Conservation (phyloP, 2,329 filamentous ascomycete species). For the Botrytis elliptica region DNA sequence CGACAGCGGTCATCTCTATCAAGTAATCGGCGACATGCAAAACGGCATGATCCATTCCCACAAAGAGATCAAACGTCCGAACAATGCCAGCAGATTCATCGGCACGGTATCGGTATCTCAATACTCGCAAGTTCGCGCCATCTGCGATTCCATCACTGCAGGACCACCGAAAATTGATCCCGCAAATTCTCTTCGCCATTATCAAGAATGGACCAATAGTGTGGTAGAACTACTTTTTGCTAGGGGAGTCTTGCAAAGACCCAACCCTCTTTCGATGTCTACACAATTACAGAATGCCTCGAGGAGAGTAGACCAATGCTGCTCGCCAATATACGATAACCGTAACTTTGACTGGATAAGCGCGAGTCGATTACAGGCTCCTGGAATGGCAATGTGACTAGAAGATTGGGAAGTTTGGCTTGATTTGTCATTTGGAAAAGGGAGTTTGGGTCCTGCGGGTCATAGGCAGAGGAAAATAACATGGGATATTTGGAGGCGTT, state of each 20-base stretch:
- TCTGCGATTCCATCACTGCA: slow-evolving; percentile 19
- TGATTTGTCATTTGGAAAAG: not conserved
- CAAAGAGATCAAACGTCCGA: slow-evolving; percentile 19
- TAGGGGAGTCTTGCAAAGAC: not conserved
- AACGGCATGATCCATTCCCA: slow-evolving; percentile 21
- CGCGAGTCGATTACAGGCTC: slow-evolving; percentile 4
- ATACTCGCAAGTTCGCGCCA: slow-evolving; percentile 10
- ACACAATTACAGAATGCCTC: not conserved
- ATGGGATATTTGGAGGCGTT: not conserved
- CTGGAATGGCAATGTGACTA: slow-evolving; percentile 12
- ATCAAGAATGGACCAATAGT: slow-evolving; percentile 15
- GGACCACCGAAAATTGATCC: slow-evolving; percentile 17
- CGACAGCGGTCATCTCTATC: slow-evolving; percentile 19
- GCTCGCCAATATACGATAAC: slow-evolving; percentile 16
- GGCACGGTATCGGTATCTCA: slow-evolving; percentile 20
- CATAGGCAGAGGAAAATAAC: not conserved
- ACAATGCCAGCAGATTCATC: slow-evolving; percentile 7
- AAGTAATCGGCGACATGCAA: slow-evolving; percentile 22
- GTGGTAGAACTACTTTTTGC: slow-evolving; percentile 1
- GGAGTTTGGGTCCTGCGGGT: not conserved
- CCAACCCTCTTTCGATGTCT: slow-evolving; percentile 2
- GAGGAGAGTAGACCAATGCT: slow-evolving; percentile 7
- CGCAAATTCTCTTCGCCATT: slow-evolving; percentile 11
- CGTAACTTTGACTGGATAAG: slow-evolving; percentile 16
- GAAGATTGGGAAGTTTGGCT: not conserved